Base-by-base conservation (phyloP, 495 filamentous ascomycete species). In the Podospora sp. region DNA sequence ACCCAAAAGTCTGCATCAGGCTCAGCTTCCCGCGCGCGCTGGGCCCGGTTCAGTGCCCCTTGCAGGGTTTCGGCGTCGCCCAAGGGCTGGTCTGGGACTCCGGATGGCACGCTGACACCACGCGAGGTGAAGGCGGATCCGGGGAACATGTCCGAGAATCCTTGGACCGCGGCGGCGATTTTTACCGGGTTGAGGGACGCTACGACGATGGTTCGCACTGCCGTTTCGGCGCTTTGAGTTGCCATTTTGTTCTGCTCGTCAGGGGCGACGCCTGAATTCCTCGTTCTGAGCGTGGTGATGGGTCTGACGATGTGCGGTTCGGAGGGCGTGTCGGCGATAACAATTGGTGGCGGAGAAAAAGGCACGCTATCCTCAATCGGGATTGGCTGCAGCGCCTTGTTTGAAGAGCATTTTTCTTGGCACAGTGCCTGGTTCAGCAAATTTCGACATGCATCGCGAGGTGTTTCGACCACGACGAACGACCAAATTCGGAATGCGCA, bases 101-200 rank as follows among this genome's bases (percentile, higher is more conserved):
- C 73, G 1, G 73, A 72, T n/a, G 71, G 65, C 53, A 73, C 71
- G 35, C 62, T 68, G 50, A 79, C 65, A 35, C 76, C 75, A 6
- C 63, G 67, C 24, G 69, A 71, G 51, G 65, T 66, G 67, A 72
- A 77, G 33, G 66, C 65, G 27, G 60, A 35, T 20, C 61, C 56
- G 66, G 79, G 76, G 46, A 78, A 79, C 64, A 79, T 69, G 51
- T 36, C 50, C 12, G 26, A 2, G 65, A 75, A 73, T 35, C 67
- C 73, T 22, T 70, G 20, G 24, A 62, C 62, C 18, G 71, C 62
- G 36, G 73, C 73, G 27, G 9, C 29, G 52, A 70, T 69, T 36
- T 75, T 75, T 69, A 73, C 71, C 22, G 71, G 71, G 60, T 75
- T 75, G 6, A 59, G 59, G 9, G 73, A 75, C 21, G 71, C 67